Evolutionary conservation across 805 yeast species (phyloP), one percentile per base, ranked within the genome.

Genomic region (Myxozyma monticola): DNA sequence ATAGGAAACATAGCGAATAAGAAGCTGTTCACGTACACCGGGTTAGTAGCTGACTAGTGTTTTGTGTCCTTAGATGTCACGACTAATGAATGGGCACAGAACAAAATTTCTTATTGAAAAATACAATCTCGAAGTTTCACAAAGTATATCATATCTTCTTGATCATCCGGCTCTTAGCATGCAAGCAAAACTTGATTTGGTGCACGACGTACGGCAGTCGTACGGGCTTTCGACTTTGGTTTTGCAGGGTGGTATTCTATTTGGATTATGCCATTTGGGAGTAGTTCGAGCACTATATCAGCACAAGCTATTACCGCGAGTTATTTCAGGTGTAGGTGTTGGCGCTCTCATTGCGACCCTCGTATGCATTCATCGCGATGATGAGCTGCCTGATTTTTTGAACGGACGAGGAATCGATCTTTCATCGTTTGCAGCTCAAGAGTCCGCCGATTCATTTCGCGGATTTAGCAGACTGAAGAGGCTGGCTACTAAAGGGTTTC

Each of bases 251-350:
- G 98, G 99, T 1, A 85, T 97, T 0, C 70, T 93, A 20, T 93
- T 91, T 70, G 98, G 99, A 0, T 71, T 93, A 54, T 90, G 96
- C 62, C 99, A 93, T 67, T 65, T 93, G 30, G 99, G 99, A 1
- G 96, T 90, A 1, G 86, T 91, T 7, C 84, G 85, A 56, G 91
- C 93, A 0, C 72, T 93, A n/a, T 78, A 84, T 53, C 76, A 77
- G 57, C 81, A 84, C 56, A 84, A 85, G 1, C 69, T 90, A 33
- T 71, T 93, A 44, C 99, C 99, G 0, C 71, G 85, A 36, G 85
- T 93, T 1, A 80, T 91, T 20, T 86, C 91, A 5, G 99, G 99
- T 0, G 85, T 90, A 49, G 93, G 96, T 0, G 85, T 88, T 53
- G 99, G 99, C 1, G 95, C 98, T 0, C 84, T 90, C 1, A 89